phyloP scores from a whole-genome alignment of 768 basidiomycete genomes.

The Mycena venus region DNA sequence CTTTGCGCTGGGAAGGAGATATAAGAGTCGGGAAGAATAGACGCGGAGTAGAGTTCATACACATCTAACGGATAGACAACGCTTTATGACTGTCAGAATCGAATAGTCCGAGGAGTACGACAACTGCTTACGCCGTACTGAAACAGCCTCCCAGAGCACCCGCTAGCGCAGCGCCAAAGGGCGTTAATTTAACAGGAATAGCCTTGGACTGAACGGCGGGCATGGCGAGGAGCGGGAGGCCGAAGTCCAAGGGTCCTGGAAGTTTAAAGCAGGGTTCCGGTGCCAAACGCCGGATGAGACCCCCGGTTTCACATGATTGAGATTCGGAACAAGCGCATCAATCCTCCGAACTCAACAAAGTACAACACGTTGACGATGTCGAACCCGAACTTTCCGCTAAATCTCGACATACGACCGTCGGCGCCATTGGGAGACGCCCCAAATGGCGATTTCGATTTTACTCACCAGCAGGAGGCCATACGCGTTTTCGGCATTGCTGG shows the following conservation, averaged over 20 bases:
- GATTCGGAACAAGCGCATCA: not conserved
- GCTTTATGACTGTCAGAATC: slow-evolving; percentile 53
- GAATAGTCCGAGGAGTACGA: slow-evolving; percentile 1
- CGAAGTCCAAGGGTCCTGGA: slow-evolving; percentile 20
- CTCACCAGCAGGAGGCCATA: slow-evolving; percentile 70
- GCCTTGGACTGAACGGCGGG: slow-evolving; percentile 64
- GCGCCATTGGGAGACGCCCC: not conserved
- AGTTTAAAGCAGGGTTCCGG: not conserved
- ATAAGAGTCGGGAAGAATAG: slow-evolving; percentile 20
- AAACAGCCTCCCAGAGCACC: slow-evolving; percentile 96
- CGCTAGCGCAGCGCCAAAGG: slow-evolving; percentile 90
- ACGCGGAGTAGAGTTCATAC: slow-evolving; percentile 56
- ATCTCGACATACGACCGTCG: slow-evolving; percentile 52
- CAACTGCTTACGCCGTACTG: slow-evolving; percentile 83
- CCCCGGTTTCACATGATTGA: slow-evolving; percentile 1
- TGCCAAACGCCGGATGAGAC: not conserved
- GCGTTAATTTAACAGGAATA: slow-evolving; percentile 77
- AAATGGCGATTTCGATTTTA: slow-evolving; percentile 12
- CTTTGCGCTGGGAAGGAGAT: slow-evolving; percentile 75
- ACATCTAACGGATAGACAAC: slow-evolving; percentile 96
- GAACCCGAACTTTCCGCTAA: slow-evolving; percentile 56
- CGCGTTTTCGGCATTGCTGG: slow-evolving; percentile 85
- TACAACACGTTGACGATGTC: not conserved
- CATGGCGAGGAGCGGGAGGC: slow-evolving; percentile 47
- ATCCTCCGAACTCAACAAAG: not conserved